A percentile compares a stretch with the other conserved stretches of the same genome.
Conservation (phyloP, 73 alveolate species). For the Paramecium sonneborni region DNA sequence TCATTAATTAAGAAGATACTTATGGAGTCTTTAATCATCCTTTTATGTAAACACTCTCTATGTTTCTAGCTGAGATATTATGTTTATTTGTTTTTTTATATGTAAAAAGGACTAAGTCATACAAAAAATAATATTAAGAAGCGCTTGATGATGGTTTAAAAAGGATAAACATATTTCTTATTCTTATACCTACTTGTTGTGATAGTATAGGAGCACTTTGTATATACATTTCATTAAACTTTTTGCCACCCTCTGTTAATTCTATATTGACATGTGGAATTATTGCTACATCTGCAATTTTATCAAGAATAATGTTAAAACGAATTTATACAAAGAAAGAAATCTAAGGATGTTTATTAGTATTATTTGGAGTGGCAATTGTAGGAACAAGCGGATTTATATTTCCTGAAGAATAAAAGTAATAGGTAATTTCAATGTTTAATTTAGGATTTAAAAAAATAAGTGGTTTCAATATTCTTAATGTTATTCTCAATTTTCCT, state of each 20-base stretch:
- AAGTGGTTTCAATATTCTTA: conserved; percentile 6
- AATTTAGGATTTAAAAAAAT: conserved; percentile 8
- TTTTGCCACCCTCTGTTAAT: conserved; percentile 33
- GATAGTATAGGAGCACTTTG: conserved; percentile 27
- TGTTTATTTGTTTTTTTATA: neutral
- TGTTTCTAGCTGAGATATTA: conserved; percentile 53
- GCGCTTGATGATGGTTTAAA: neutral
- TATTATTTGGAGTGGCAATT: conserved; percentile 26
- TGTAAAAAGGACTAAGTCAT: conserved; percentile 2
- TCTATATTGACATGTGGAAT: conserved; percentile 53
- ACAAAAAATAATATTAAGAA: neutral
- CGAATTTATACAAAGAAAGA: neutral
- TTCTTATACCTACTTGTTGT: conserved; percentile 1
- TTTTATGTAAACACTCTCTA: conserved; percentile 38
- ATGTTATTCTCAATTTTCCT: conserved; percentile 17
- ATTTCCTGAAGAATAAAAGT: conserved; percentile 40
- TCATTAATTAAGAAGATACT: neutral
- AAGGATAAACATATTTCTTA: neutral
- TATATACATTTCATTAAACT: conserved; percentile 22
- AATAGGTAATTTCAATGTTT: too few species aligned
- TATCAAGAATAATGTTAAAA: conserved; percentile 45
- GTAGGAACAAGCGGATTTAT: conserved; percentile 57
- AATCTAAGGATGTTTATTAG: conserved; percentile 15
- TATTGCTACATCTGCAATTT: conserved; percentile 42
- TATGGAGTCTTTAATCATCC: conserved; percentile 64